A percentile compares a stretch with the other conserved stretches of the same genome.
These are phyloP conservation scores for Onygena corvina DNA, from an alignment of 2,329 filamentous ascomycete species.

Conservation along the genomic window DNA sequence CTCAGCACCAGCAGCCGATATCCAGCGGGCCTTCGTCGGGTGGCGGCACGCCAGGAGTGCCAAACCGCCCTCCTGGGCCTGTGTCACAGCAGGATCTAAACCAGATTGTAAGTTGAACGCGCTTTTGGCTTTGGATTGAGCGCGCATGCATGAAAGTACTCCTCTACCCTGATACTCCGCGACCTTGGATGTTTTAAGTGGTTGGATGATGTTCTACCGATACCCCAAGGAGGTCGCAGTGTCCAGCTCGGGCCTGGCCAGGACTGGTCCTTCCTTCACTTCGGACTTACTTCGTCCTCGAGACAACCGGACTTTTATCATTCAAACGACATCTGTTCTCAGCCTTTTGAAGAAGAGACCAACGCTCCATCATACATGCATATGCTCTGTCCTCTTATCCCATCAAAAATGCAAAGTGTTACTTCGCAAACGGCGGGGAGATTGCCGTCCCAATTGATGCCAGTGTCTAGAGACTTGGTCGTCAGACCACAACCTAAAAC, in stretches of 20 bases:
- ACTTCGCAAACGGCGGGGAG: not conserved
- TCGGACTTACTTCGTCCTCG: not conserved
- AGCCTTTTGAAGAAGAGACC: not conserved
- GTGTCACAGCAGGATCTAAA: constrained; percentile 86
- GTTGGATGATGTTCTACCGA: too few species aligned
- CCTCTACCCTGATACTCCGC: too few species aligned
- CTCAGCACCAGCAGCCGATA: constrained; percentile 36
- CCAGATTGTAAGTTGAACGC: constrained; percentile 66
- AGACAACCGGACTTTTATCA: not conserved
- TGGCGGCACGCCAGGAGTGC: constrained; percentile 30
- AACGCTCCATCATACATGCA: not conserved
- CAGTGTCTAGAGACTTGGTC: not conserved
- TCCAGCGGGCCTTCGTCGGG: constrained; percentile 38
- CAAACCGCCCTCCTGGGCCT: constrained; percentile 24
- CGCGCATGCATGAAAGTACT: too few species aligned
- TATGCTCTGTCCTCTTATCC: not conserved
- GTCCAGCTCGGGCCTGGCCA: not conserved
- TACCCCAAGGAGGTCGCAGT: too few species aligned
- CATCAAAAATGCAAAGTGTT: not conserved
- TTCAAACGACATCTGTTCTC: constrained; percentile 5
- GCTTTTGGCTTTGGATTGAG: constrained; percentile 5
- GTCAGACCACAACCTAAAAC: not conserved
- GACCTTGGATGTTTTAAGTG: too few species aligned
- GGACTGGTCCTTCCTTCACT: not conserved
- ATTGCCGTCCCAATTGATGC: not conserved